Conservation (phyloP, 495 filamentous ascomycete species). For the Lindgomyces ingoldianus region DNA sequence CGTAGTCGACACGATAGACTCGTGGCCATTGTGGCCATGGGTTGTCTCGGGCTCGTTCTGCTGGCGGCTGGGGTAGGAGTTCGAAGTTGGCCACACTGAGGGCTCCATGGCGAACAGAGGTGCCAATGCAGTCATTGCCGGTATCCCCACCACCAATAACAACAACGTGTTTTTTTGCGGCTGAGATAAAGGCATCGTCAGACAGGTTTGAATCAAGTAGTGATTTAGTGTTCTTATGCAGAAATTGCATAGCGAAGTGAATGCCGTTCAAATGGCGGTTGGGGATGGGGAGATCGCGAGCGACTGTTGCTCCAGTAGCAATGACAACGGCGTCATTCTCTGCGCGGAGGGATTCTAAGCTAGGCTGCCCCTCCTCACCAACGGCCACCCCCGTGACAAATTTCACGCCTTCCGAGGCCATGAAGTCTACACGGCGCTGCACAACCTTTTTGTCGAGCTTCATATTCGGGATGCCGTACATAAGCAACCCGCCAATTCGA, state of each 20-base stretch:
- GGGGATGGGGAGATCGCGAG: constrained; percentile 91
- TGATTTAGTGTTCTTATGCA: constrained; percentile 98
- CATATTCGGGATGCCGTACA: constrained; percentile 99
- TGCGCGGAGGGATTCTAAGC: constrained; percentile 72
- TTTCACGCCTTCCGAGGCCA: constrained; percentile 86
- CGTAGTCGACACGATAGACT: constrained; percentile 98
- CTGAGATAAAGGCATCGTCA: constrained; percentile 90
- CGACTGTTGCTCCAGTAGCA: constrained; percentile 95
- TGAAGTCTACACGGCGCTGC: constrained; percentile 92
- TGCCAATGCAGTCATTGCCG: constrained; percentile 99
- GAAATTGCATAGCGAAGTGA: constrained; percentile 98
- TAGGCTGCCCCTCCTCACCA: constrained; percentile 77
- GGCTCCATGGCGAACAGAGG: constrained; percentile 94
- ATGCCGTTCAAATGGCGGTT: constrained; percentile 90
- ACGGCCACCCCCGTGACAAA: constrained; percentile 78
- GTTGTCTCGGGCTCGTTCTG: constrained; percentile 93
- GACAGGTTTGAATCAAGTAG: constrained; percentile 88
- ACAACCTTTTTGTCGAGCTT: constrained; percentile 99
- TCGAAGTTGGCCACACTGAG: constrained; percentile 98
- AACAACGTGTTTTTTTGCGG: constrained; percentile 94
- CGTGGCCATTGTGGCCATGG: constrained; percentile 99
- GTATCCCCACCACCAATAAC: constrained; percentile 99
- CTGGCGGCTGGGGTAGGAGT: constrained; percentile 89
- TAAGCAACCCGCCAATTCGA: constrained; percentile 88
- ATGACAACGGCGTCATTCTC: constrained; percentile 87